Percentiles rank a stretch among this genome's conserved stretches.
Conservation (phyloP, 2,329 filamentous ascomycete genomes). For the Cryphonectria carpinicola region DNA sequence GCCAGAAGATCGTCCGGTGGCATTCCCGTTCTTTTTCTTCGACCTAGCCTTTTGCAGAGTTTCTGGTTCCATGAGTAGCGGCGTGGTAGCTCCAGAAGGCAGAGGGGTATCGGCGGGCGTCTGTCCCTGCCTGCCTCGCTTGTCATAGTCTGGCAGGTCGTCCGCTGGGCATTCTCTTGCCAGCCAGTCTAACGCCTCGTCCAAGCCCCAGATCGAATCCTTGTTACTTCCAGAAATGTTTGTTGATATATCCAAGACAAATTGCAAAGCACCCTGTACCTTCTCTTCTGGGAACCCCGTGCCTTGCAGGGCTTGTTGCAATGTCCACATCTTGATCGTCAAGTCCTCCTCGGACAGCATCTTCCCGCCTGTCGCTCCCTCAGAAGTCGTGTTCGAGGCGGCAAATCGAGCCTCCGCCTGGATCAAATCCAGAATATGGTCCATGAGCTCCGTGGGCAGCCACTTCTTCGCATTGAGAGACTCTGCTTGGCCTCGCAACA, state of each 20-base stretch:
- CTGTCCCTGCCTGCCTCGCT: conserved; percentile 40
- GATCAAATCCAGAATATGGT: conserved; percentile 75
- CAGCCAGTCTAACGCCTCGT: conserved; percentile 89
- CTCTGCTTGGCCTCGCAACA: conserved; percentile 80
- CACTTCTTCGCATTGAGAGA: conserved; percentile 74
- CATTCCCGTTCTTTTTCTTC: conserved; percentile 41
- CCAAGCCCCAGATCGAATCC: conserved; percentile 80
- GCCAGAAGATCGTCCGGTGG: conserved; percentile 37
- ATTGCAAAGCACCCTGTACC: conserved; percentile 65
- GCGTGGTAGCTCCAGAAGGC: conserved; percentile 55
- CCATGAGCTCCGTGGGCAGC: conserved; percentile 78
- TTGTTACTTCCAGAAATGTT: conserved; percentile 60
- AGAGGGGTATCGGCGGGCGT: conserved; percentile 55
- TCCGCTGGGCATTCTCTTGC: conserved; percentile 73
- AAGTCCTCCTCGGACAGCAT: conserved; percentile 76
- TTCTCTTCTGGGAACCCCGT: conserved; percentile 69
- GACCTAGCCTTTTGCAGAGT: conserved; percentile 35
- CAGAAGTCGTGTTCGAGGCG: conserved; percentile 52
- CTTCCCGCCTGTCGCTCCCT: conserved; percentile 51
- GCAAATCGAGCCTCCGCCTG: conserved; percentile 66
- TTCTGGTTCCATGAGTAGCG: conserved; percentile 45
- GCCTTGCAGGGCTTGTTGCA: conserved; percentile 72
- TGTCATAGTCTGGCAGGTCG: conserved; percentile 74
- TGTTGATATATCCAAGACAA: conserved; percentile 69
- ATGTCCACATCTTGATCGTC: conserved; percentile 79